Evolutionary conservation across 1,139 yeast species (phyloP).

Genomic region (Magnusiomyces sp.): DNA sequence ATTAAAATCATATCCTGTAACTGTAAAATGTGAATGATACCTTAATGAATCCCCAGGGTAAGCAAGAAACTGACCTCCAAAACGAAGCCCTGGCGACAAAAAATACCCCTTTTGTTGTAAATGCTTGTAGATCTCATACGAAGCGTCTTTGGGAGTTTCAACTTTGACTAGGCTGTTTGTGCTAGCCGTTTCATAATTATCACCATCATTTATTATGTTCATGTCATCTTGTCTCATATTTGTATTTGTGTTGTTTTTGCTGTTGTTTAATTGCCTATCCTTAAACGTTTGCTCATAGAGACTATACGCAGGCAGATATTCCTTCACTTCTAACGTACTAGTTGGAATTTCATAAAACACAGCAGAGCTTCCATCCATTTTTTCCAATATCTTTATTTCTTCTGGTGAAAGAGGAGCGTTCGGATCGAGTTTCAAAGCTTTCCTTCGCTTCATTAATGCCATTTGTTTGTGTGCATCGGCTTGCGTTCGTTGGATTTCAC

Average conservation of each 20-base stretch:
- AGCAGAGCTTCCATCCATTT: neutral
- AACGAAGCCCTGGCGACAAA: conserved; percentile 77
- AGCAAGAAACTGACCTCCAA: conserved; percentile 82
- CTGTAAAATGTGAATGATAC: conserved; percentile 80
- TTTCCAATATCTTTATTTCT: neutral
- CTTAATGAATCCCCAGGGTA: conserved; percentile 94
- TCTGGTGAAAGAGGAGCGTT: neutral
- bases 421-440: conserved; percentile 13
- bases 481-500: conserved; percentile 16
- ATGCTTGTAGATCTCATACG: conserved; percentile 33
- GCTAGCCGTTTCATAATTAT: neutral
- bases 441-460: conserved; percentile 20
- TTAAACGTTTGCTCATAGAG: too few relatives aligned
- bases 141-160: conserved; percentile 10
- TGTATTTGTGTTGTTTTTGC: neutral
- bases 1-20: conserved; percentile 45
- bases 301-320: neutral
- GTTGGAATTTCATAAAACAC: neutral
- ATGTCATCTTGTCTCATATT: neutral
- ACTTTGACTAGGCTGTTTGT: conserved; percentile 1
- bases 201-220: neutral
- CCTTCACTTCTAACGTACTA: neutral
- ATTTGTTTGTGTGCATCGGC: conserved; percentile 18
- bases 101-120: conserved; percentile 43
- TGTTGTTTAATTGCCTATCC: neutral